Evolutionary conservation across 2,329 filamentous ascomycete species (phyloP), one percentile per base, ranked within the genome.

Genomic region (Beauveria brongniartii): DNA sequence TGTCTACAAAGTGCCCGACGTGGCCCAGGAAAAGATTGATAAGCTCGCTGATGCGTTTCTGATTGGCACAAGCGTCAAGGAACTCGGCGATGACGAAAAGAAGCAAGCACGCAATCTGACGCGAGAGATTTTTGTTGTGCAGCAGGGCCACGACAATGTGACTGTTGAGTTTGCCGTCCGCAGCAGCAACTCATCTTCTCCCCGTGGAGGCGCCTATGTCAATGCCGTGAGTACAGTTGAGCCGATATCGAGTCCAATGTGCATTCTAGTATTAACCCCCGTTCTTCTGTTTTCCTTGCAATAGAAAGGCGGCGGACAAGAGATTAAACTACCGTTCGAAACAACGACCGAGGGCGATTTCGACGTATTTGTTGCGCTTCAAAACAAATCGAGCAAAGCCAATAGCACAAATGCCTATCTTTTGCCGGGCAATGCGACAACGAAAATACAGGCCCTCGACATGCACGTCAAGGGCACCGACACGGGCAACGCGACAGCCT

Each of bases 1-100:
- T 68, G 86, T 92, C n/a, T 92, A 87, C 78, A 92, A 91, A 72
- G 82, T 88, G 64, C 89, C 89, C 1, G 82, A 89, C 62, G 86
- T 89, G 40, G 82, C 80, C 1, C 77, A 84, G 65, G 75, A 77
- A 40, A 89, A 84, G 66, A 75, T 92, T 51, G 81, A 92, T 65
- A 78, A 86, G 43, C 77, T 92, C 3, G 87, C 88, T 61, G 85
- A 91, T 8, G 47, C 12, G 65, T 72, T 84, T 37, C 91, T 92
- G 73, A 84, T 82, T 6, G 79, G 80, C 59, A 59, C 56, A 18
- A 59, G 56, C 12, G 80, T 91, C 41, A 71, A 82, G 10, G 73
- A 85, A 16, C 78, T 92, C 5, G 79, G 82, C 1, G 68, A 78
- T 1, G 73, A 79, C 6, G 76, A 90, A 69, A 81, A 87, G 69